Conservation (phyloP, 768 basidiomycete genomes). For the Dioszegia aurantiaca region DNA sequence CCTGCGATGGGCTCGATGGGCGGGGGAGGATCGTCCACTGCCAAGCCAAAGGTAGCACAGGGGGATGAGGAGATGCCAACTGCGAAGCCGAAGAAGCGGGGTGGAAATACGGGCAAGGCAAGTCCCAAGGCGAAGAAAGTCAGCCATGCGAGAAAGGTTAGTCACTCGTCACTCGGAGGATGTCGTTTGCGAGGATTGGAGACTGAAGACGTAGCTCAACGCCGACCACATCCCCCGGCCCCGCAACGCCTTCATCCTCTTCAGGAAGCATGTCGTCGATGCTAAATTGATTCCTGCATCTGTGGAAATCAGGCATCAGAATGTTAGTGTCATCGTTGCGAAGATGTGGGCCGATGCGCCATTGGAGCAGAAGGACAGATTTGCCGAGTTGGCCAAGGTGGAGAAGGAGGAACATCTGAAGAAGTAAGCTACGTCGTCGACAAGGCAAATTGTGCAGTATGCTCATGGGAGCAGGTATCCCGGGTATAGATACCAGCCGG, state of each 20-base stretch:
- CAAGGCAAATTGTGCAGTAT: not conserved
- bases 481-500: conserved; percentile 51
- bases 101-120: conserved; percentile 11
- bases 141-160: conserved; percentile 44
- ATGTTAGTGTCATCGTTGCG: conserved; percentile 69
- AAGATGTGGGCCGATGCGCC: conserved; percentile 62
- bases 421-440: conserved; percentile 32
- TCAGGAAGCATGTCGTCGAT: conserved; percentile 69
- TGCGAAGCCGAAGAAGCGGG: conserved; percentile 27
- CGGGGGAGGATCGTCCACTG: not conserved
- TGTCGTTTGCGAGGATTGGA: not conserved
- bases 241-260: conserved; percentile 75
- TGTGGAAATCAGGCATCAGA: conserved; percentile 68
- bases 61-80: conserved; percentile 27
- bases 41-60: conserved; percentile 8
- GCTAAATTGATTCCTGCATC: conserved; percentile 60
- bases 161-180: not conserved
- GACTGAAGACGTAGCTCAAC: conserved; percentile 24
- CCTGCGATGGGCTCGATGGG: not conserved
- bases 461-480: conserved; percentile 38
- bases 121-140: conserved; percentile 29
- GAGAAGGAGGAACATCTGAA: conserved; percentile 51
- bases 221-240: conserved; percentile 66
- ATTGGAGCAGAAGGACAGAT: conserved; percentile 42
- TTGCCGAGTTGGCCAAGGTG: conserved; percentile 45